Conservation (phyloP, 202 grass and related monocot species). For the Carex sylvatica region DNA sequence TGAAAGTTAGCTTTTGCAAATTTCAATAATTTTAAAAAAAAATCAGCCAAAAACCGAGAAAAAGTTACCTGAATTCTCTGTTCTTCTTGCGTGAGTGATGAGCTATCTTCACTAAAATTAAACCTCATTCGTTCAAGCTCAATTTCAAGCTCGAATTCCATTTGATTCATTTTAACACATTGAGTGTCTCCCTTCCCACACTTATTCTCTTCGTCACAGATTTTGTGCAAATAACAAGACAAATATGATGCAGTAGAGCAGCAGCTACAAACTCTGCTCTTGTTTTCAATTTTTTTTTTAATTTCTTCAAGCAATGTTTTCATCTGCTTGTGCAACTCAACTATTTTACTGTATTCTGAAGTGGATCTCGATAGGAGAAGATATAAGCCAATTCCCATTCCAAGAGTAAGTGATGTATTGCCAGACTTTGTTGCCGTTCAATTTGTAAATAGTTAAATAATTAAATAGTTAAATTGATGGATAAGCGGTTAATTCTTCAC, state of each 20-base stretch:
- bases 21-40: conserved; percentile 9
- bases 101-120: conserved; percentile 24
- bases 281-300: conserved; percentile 38
- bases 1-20: neutral
- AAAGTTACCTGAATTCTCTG: conserved; percentile 38
- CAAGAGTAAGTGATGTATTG: conserved; percentile 17
- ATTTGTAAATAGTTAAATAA: neutral
- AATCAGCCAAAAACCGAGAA: neutral
- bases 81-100: conserved; percentile 5
- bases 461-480: neutral
- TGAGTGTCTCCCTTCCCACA: neutral
- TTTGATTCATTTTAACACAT: conserved; percentile 32
- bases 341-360: conserved; percentile 62
- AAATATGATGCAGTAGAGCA: conserved; percentile 41
- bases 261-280: conserved; percentile 9
- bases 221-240: conserved; percentile 23
- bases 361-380: conserved; percentile 48
- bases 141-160: conserved; percentile 62
- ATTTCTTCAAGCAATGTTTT: conserved; percentile 58
- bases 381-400: conserved; percentile 54
- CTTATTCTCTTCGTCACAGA: conserved; percentile 9
- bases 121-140: conserved; percentile 49
- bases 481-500: neutral
- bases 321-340: conserved; percentile 68
- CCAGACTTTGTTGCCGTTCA: conserved; percentile 8